Conservation (phyloP, 2,329 filamentous ascomycete species). For the Colletotrichum paranaense region DNA sequence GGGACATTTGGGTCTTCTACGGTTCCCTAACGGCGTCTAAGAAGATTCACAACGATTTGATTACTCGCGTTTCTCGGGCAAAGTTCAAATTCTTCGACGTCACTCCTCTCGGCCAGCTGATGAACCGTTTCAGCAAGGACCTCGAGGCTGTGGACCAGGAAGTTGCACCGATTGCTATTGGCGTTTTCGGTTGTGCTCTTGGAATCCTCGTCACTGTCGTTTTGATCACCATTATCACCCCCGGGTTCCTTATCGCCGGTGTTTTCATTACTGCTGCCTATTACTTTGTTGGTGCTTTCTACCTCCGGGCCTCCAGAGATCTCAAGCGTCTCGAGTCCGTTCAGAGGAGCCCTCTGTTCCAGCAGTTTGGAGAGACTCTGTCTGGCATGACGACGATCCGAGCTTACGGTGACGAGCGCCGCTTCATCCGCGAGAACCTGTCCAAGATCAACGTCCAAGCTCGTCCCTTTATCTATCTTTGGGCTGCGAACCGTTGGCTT, state of each 20-base stretch:
- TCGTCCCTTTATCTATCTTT: conserved; percentile 94
- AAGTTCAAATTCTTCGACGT: conserved; percentile 99
- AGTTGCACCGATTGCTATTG: conserved; percentile 90
- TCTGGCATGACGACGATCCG: conserved; percentile 96
- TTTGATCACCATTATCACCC: conserved; percentile 89
- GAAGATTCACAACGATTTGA: conserved; percentile 82
- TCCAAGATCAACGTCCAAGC: conserved; percentile 89
- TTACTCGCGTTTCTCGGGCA: conserved; percentile 84
- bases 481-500: conserved; percentile 97
- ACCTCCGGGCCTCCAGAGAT: conserved; percentile 92
- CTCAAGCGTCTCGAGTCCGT: conserved; percentile 95
- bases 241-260: conserved; percentile 88
- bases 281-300: conserved; percentile 85
- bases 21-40: conserved; percentile 90
- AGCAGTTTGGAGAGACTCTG: conserved; percentile 97
- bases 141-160: conserved; percentile 96
- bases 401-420: conserved; percentile 92
- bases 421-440: conserved; percentile 94
- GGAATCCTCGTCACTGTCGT: conserved; percentile 85
- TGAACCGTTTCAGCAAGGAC: conserved; percentile 99
- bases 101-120: conserved; percentile 93
- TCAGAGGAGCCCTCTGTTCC: conserved; percentile 93
- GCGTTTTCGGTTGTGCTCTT: conserved; percentile 72
- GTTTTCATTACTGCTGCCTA: conserved; percentile 88
- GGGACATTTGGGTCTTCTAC: conserved; percentile 91